Base-by-base conservation (phyloP, 257 asterid genomes). In the Ophiorrhiza pumila region DNA sequence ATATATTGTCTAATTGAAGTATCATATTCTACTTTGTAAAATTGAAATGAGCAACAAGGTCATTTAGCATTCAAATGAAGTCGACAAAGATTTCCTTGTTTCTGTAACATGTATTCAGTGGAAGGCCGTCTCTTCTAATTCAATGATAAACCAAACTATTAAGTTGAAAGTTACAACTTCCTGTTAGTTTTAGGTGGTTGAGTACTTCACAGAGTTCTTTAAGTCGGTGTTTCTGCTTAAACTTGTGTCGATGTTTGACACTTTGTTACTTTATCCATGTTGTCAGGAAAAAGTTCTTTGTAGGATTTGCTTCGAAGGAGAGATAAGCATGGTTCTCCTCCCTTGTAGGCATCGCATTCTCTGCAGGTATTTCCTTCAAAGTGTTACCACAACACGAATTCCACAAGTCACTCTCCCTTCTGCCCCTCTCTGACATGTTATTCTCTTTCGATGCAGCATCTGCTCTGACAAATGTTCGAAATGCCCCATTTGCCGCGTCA, bases 321-420 rank as follows among this genome's bases (percentile, higher is more conserved):
- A 95, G 89, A 92, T 95, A 74, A 85, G 95, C 78, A 65, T 83
- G 22, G 98, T 95, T 68, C 96, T 92, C 77, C 98, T 92, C 79
- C 99, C 99, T 25, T 95, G 99, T 75, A 88, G 96, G 83, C 99
- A 95, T 82, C 97, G 97, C 47, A 77, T 90, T 74, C 87, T 95
- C 22, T 95, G 99, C 96, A 92, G 97, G 99, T 95, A 90, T 20
- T 39, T 17, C 6, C 49, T 43, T 62, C 42, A 32, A 37, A 39
- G 70, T 23, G 20, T 31, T 53, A 39, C 32, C 22, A 23, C 35
- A 9, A 11, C 35, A n/a, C 7, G 1, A 9, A 39, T 60, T 52
- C 42, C n/a, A 69, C 20, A 52, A 79, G 45, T 42, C 62, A 42
- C 17, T 45, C 72, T 41, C 46, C 37, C 58, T 5, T 43, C 58